Conservation (phyloP, 2,329 filamentous ascomycete species). For the Xylariaceae sp. region DNA sequence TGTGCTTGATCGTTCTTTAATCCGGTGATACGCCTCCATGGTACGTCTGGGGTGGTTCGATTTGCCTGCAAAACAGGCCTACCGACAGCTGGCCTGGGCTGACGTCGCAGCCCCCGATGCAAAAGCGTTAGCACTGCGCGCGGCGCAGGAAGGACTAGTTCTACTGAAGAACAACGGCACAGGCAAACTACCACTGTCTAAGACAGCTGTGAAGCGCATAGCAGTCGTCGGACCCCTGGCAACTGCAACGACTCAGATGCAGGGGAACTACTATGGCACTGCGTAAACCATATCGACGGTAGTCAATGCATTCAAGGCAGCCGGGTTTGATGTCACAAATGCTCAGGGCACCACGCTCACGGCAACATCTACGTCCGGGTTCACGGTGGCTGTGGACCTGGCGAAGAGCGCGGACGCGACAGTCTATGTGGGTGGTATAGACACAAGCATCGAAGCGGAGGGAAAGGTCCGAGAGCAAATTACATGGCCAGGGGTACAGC, state of each 20-base stretch:
- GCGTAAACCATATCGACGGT: conserved; percentile 37
- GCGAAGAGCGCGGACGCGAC: conserved; percentile 56
- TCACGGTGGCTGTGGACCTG: conserved; percentile 42
- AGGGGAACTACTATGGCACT: conserved; percentile 56
- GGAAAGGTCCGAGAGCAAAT: conserved; percentile 56
- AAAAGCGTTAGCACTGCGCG: conserved; percentile 60
- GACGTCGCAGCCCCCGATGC: conserved; percentile 62
- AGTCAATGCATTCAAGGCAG: conserved; percentile 31
- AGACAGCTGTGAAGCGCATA: conserved; percentile 49
- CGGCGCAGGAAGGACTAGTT: conserved; percentile 54
- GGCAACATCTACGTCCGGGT: conserved; percentile 42
- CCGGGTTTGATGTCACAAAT: conserved; percentile 33
- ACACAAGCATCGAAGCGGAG: conserved; percentile 58
- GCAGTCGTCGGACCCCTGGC: conserved; percentile 65
- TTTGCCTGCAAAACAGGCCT: conserved; percentile 49
- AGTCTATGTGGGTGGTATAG: conserved; percentile 61
- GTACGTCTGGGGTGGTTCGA: conserved; percentile 65
- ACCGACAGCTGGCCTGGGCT: conserved; percentile 57
- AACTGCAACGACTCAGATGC: conserved; percentile 61
- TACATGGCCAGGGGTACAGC: conserved; percentile 57
- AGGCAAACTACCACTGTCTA: conserved; percentile 41
- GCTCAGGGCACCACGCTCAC: conserved; percentile 33
- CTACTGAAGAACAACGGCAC: conserved; percentile 61
- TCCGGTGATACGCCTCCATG: conserved; percentile 59
- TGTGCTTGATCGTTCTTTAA: conserved; percentile 55